Evolutionary conservation across 192 early-diverging fungal genomes (phyloP).

Genomic region (Funneliformis geosporum): DNA sequence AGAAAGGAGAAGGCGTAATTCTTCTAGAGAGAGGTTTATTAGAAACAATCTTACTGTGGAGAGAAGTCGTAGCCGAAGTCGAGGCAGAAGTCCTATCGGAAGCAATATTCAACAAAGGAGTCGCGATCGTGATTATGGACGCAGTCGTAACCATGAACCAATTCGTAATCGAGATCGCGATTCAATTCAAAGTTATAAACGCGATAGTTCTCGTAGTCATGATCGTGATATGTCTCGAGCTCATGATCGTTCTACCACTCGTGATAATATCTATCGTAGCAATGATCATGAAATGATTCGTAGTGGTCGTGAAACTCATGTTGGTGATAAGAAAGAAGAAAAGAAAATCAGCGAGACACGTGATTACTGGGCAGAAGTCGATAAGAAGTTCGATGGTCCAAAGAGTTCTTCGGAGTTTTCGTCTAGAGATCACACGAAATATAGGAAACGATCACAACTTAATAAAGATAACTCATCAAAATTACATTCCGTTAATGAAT

Average conservation of each 20-base stretch:
- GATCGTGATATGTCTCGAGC: conserved; percentile 5
- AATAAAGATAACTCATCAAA: neutral
- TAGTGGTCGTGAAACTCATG: neutral
- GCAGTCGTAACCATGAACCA: neutral
- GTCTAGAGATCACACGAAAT: neutral
- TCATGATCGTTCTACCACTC: neutral
- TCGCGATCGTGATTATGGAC: conserved; percentile 3
- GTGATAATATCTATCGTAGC: conserved; percentile 2
- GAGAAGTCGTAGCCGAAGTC: conserved; percentile 12
- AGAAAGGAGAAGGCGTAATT: conserved; percentile 12
- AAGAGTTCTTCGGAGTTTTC: neutral
- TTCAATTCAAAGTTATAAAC: conserved; percentile 2
- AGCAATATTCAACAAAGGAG: neutral
- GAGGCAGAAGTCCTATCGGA: conserved; percentile 11
- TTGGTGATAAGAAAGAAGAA: neutral
- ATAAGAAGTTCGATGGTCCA: neutral
- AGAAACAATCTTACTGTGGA: neutral
- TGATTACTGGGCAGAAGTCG: neutral
- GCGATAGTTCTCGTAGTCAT: neutral
- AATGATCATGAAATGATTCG: conserved; percentile 1
- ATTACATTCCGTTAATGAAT: neutral
- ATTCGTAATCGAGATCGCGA: conserved; percentile 7
- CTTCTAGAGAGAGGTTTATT: conserved; percentile 1
- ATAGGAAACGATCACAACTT: neutral
- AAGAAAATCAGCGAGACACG: neutral